Conservation (phyloP, 1,284 basidiomycete species). For the Jaminaea rosea region DNA sequence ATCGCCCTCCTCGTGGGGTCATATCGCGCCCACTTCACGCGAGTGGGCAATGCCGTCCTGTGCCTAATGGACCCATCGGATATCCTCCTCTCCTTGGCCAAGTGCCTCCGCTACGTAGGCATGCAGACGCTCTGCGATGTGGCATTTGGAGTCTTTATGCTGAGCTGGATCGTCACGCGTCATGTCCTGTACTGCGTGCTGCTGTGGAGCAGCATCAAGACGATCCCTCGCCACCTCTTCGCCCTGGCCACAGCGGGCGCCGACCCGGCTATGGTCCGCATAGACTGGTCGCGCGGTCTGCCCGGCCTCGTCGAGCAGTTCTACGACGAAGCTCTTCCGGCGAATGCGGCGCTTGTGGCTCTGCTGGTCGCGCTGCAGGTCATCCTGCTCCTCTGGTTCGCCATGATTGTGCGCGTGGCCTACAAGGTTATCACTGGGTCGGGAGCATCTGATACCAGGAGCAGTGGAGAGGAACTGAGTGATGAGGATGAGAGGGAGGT, state of each 20-base stretch:
- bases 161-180: slow-evolving; percentile 37
- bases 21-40: slow-evolving; percentile 75
- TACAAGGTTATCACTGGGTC: slow-evolving; percentile 67
- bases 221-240: background rate
- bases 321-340: background rate
- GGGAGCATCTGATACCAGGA: slow-evolving; percentile 63
- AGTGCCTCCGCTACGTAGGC: slow-evolving; percentile 80
- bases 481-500: slow-evolving; percentile 4
- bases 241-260: background rate
- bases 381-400: slow-evolving; percentile 74
- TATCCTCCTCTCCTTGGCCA: slow-evolving; percentile 70
- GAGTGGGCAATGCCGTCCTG: slow-evolving; percentile 78
- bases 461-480: slow-evolving; percentile 18
- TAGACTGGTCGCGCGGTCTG: background rate
- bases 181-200: slow-evolving; percentile 36
- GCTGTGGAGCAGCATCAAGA: background rate
- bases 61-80: slow-evolving; percentile 88
- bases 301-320: background rate
- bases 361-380: slow-evolving; percentile 51
- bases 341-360: slow-evolving; percentile 8
- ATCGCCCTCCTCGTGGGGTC: slow-evolving; percentile 66
- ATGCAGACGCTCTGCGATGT: slow-evolving; percentile 63
- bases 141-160: slow-evolving; percentile 62
- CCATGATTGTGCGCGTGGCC: slow-evolving; percentile 71
- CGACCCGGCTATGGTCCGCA: background rate